A percentile compares a stretch with the other conserved stretches of the same genome.
phyloP scores from a whole-genome alignment of 2,329 filamentous ascomycete species.

The Neocatenulostroma microsporum region DNA sequence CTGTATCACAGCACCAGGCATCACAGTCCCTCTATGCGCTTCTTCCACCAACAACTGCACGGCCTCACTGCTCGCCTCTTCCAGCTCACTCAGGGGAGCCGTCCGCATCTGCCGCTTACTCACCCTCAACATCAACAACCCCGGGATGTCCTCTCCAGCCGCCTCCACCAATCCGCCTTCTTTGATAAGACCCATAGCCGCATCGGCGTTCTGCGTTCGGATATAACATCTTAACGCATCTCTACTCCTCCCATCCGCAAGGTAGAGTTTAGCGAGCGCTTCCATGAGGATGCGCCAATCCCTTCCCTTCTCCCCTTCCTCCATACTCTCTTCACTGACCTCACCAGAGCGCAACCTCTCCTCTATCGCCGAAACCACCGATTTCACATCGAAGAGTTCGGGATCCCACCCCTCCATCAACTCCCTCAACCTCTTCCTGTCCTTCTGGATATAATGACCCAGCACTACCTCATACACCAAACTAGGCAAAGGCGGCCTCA shows the following conservation, averaged over 20 bases:
- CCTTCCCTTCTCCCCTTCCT: constrained; percentile 58
- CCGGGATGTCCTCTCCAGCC: constrained; percentile 77
- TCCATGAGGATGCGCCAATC: constrained; percentile 91
- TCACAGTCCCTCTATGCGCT: constrained; percentile 79
- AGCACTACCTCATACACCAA: constrained; percentile 84
- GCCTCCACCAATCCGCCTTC: constrained; percentile 87
- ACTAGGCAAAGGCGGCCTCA: constrained; percentile 69
- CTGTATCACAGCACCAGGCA: constrained; percentile 65
- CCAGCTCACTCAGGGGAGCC: constrained; percentile 63
- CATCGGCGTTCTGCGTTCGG: constrained; percentile 81
- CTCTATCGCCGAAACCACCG: constrained; percentile 69
- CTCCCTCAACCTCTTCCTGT: constrained; percentile 67
- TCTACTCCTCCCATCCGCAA: constrained; percentile 69
- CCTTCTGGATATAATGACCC: constrained; percentile 74
- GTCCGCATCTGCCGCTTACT: constrained; percentile 59
- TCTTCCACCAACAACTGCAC: constrained; percentile 83
- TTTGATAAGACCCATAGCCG: constrained; percentile 75
- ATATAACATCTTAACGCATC: constrained; percentile 89
- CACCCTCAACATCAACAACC: constrained; percentile 81
- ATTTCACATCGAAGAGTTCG: constrained; percentile 75
- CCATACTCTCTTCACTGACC: constrained; percentile 65
- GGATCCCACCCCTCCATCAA: constrained; percentile 73
- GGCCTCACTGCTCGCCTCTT: constrained; percentile 72
- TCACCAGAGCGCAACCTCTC: constrained; percentile 68
- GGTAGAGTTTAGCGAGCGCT: constrained; percentile 72